Evolutionary conservation across 176 grass and related monocot genomes (phyloP), one percentile per base, ranked within the genome.

Genomic region (Cenchrus fungigraminus): DNA sequence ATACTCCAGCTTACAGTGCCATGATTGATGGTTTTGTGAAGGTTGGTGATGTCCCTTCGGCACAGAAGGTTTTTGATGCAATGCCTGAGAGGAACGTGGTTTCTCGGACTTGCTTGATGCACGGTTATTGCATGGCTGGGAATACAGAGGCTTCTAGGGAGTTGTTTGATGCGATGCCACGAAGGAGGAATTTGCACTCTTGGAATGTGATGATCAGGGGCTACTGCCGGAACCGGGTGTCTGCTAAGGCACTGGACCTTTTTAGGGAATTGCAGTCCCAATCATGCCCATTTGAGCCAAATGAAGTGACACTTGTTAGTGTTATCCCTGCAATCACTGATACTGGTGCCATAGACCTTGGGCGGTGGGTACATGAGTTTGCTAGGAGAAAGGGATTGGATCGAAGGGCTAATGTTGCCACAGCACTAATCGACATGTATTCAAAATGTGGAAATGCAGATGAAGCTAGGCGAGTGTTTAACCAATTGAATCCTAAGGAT

Each of bases 131-230:
- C 72, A 54, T 74, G 6, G 13, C 3, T 55, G 72, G 28, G 29
- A 34, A 74, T 4, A 74, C 31, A 49, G 50, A 74, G 50, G 72
- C 29, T 19, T 50, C 72, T 74, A 74, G 72, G 51, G 50, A 54
- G 14, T 19, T 74, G 29, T 74, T 74, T 74, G 50, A 74, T 34
- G 28, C 72, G 4, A 74, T 74, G 72, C 72, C 50, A 55, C 72
- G 8, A 11, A 74, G 28, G 72, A 37, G 50, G 72, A 74, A 74
- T 74, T 9, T 74, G 13, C 49, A 74, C 50, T 74, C 51, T 6
- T 76, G 74, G 74, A 76, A 76, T 43, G 74, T 76, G 54, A 43
- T 76, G 74, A 76, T 76, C 54, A 43, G 32, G 12, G 74, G 74
- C 31, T 76, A 59, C 32, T 76, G 74, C 32, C 17, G 34, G 32